Evolutionary conservation across 192 early-diverging fungal species (phyloP), one percentile per base, ranked within the genome.

Genomic region (Linnemannia exigua): DNA sequence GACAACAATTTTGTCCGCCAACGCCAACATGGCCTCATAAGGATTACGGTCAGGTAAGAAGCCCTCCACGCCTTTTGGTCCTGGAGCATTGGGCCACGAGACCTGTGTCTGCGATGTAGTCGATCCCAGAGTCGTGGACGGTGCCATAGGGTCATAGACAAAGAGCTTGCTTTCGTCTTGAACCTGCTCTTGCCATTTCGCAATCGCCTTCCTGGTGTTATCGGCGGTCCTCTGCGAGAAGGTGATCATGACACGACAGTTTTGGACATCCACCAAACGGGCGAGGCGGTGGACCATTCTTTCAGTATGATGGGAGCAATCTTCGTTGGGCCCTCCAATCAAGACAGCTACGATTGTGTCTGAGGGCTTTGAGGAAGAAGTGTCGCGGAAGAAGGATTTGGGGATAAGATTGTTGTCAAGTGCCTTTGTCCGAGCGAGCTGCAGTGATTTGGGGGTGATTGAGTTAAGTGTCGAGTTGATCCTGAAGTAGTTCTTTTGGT

Each of bases 401-500:
- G 84, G 84, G 48, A 86, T 72, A 14, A 86, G 47, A 5, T 51
- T 63, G 19, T 38, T 48, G 8, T 76, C 75, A 1, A 50, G 33
- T 8, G 78, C 72, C 8, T 20, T 73, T 38, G 46, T 50, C 46
- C 48, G 75, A 3, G 78, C 68, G 0, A 76, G 46, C 16, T 52
- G 69, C 2, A 86, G 63, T 5, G 79, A 80, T 63, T 77, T 76
- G 0, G 77, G 28, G 8, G 74, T 74, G 38, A 86, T 86, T 5
- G 78, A 69, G 46, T 86, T 86, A 48, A 86, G 78, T 1, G 84
- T 79, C 6, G 84, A 86, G n/a, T 74, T 72, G 28, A 80, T 61
- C 14, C 79, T 41, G 50, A 80, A 86, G 74, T 86, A 86, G n/a
- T 86, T 86, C 25, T 80, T 86, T 47, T 86, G 84, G 48, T 86